Conservation (phyloP, 1,284 basidiomycete species). For the Athelia sp. region DNA sequence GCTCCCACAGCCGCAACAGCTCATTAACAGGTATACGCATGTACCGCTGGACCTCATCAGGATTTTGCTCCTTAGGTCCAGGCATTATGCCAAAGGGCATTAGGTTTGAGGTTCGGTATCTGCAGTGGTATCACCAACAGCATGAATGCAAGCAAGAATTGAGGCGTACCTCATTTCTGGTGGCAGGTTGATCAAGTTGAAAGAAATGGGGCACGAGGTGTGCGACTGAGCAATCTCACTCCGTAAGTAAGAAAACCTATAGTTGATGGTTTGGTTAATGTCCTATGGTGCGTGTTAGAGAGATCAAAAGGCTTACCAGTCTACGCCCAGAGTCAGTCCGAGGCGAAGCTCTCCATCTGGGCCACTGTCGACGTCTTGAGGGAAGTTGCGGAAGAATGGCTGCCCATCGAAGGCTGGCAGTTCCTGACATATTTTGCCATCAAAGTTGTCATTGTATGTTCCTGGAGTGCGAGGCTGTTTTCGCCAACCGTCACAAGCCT, state of each 20-base stretch:
- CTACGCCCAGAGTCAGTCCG: constrained; percentile 17
- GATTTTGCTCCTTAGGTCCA: constrained; percentile 29
- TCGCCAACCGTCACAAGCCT: constrained; percentile 10
- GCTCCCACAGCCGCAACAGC: constrained; percentile 21
- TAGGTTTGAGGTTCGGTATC: constrained; percentile 26
- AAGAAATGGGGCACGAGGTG: constrained; percentile 26
- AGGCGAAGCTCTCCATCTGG: constrained; percentile 16
- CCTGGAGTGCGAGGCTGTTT: neutral
- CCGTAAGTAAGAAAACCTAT: constrained; percentile 28
- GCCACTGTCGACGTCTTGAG: neutral
- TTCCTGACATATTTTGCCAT: constrained; percentile 10
- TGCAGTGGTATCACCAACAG: constrained; percentile 2
- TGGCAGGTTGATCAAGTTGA: constrained; percentile 23
- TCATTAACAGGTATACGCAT: constrained; percentile 25
- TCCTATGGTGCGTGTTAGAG: neutral
- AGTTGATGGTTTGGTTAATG: neutral
- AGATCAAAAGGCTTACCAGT: constrained; percentile 16
- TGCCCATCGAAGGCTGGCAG: constrained; percentile 7
- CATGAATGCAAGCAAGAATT: neutral
- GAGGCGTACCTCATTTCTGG: constrained; percentile 16
- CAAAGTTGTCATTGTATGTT: constrained; percentile 5
- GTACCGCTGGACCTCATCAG: constrained; percentile 24
- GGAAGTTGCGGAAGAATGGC: constrained; percentile 9
- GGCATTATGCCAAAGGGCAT: constrained; percentile 25
- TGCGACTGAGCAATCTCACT: constrained; percentile 27